Base-by-base conservation (phyloP, 768 basidiomycete genomes). In the Phlebiopsis flavidoalba region DNA sequence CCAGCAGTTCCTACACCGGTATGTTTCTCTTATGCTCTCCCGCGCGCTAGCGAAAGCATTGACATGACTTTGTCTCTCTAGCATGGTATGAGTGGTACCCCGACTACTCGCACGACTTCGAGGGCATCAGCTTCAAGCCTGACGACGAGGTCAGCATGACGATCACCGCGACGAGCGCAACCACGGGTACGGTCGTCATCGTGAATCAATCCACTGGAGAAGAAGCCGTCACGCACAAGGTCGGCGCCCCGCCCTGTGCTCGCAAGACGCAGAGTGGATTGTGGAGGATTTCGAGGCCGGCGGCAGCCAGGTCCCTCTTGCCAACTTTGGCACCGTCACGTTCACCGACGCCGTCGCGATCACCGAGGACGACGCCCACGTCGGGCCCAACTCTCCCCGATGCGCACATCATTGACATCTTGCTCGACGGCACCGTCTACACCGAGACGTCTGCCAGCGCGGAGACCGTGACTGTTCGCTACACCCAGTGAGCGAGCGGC, bases 251-350 rank as follows among this genome's bases (percentile, higher is more conserved):
- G 58, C 68, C 31, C 69, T 74, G 49, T 74, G 73, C 67, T 63
- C 69, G 62, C 55, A 70, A 67, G 71, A 75, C 33, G 51, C 51
- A 15, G 51, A 53, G 51, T 53, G 51, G 51, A 53, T 53, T 26
- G 51, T 53, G 8, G 51, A 53, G 51, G 51, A 53, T 26, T 53
- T 53, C 51, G 22, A 2, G 8, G 21, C 15, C 22, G 51, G 63
- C 58, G 37, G 54, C 51, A 49, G 52, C 26, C 70, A 68, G 55
- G 75, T 76, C 15, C 71, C 73, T n/a, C 70, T 76, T 54, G 71
- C 75, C 45, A 71, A 75, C 72, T 76, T 72, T 45, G 73, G 73
- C 63, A 72, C 72, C 31, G 73, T 75, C 62, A 72, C 67, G 33
- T 76, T 76, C 67, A 74, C 70, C 36, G 64, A 63, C 53, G 74